Evolutionary conservation across 2,329 filamentous ascomycete species (phyloP).

Genomic region (Claviceps humidiphila): DNA sequence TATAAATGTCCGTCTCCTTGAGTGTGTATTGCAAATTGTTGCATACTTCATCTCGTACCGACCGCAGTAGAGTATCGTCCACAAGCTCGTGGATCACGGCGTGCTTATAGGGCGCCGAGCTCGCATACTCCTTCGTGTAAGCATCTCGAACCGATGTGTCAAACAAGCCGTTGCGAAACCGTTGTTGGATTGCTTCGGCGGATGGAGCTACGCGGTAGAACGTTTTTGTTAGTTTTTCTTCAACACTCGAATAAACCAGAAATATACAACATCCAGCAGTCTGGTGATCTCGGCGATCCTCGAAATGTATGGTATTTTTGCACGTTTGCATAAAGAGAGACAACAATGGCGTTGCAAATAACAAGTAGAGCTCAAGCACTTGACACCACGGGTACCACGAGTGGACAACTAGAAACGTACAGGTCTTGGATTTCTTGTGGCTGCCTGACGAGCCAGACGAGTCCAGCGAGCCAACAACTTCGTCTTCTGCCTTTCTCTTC

Average conservation of each 20-base stretch:
- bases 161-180: constrained; percentile 56
- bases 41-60: constrained; percentile 79
- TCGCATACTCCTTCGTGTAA: constrained; percentile 50
- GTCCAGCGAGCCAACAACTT: constrained; percentile 21
- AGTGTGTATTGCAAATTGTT: constrained; percentile 89
- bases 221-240: too few relatives aligned
- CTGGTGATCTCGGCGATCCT: too few relatives aligned
- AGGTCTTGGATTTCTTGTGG: constrained; percentile 41
- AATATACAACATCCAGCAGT: too few relatives aligned
- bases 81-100: constrained; percentile 76
- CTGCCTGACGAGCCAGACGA: constrained; percentile 15
- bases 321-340: too few relatives aligned
- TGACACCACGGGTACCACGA: neutral
- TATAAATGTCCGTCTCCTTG: constrained; percentile 99
- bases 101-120: constrained; percentile 71
- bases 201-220: constrained; percentile 27
- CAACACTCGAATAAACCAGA: too few relatives aligned
- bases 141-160: constrained; percentile 40
- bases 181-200: constrained; percentile 35
- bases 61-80: constrained; percentile 66
- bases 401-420: constrained; percentile 19
- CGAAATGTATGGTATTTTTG: too few relatives aligned
- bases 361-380: too few relatives aligned
- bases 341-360: too few relatives aligned
- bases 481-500: constrained; percentile 47